These are phyloP conservation scores for Bacidia gigantensis DNA, from an alignment of 495 filamentous ascomycete genomes.

Conservation along the genomic window DNA sequence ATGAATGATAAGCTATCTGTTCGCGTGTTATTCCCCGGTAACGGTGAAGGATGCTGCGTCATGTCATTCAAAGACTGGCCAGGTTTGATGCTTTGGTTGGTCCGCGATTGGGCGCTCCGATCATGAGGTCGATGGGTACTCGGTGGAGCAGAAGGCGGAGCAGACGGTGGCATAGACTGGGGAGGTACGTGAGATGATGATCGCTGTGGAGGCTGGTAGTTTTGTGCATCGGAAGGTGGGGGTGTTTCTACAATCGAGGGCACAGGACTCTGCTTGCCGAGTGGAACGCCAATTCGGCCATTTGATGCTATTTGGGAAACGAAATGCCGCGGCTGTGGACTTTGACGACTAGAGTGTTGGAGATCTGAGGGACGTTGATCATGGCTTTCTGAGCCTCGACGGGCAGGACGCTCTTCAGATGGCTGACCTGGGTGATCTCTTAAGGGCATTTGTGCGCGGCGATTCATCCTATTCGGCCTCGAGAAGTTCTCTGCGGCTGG, in stretches of 20 bases:
- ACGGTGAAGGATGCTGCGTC: constrained; percentile 44
- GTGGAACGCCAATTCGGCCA: constrained; percentile 30
- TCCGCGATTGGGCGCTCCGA: constrained; percentile 13
- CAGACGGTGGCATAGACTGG: constrained; percentile 18
- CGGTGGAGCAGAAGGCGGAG: constrained; percentile 9
- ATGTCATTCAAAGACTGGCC: constrained; percentile 46
- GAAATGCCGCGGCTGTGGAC: constrained; percentile 14
- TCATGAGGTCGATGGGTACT: constrained; percentile 10
- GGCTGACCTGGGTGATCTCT: constrained; percentile 14
- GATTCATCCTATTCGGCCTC: constrained; percentile 14
- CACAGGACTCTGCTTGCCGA: constrained; percentile 30
- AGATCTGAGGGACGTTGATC: constrained; percentile 4
- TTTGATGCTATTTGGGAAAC: constrained; percentile 29
- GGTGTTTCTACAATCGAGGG: constrained; percentile 62
- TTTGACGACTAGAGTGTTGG: constrained; percentile 5
- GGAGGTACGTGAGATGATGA: constrained; percentile 40
- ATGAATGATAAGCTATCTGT: constrained; percentile 77
- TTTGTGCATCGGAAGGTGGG: constrained; percentile 22
- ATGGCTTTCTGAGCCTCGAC: background rate
- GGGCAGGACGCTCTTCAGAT: constrained; percentile 2
- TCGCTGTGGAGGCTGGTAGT: constrained; percentile 27
- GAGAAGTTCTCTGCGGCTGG: constrained; percentile 18
- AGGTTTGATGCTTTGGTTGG: constrained; percentile 11
- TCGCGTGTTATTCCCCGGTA: constrained; percentile 56
- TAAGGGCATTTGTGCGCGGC: constrained; percentile 8